phyloP scores from a whole-genome alignment of 2,329 filamentous ascomycete genomes.

The Penicillium sp. region DNA sequence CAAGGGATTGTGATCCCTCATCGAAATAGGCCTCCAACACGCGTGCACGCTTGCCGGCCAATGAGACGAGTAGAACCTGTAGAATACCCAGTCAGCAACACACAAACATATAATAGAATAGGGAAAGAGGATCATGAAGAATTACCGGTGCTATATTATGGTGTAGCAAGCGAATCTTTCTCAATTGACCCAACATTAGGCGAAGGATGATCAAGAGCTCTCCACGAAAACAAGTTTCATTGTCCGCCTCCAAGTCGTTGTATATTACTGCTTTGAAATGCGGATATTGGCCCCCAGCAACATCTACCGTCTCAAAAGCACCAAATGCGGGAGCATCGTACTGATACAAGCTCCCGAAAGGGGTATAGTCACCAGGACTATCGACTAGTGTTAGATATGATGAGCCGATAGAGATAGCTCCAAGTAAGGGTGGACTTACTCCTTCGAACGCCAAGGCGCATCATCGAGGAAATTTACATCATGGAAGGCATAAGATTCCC shows the following conservation, averaged over 20 bases:
- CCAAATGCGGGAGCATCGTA: neutral
- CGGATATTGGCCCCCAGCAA: neutral
- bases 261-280: neutral
- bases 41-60: neutral
- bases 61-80: neutral
- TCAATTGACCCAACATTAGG: neutral
- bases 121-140: neutral
- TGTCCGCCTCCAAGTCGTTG: neutral
- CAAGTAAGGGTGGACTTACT: neutral
- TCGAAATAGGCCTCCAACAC: neutral
- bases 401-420: neutral
- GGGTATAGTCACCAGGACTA: neutral
- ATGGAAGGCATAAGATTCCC: neutral
- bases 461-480: rapidly evolving
- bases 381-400: neutral
- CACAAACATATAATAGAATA: rapidly evolving
- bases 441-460: neutral
- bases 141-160: neutral
- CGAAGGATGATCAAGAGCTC: neutral
- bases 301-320: neutral
- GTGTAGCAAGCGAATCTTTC: neutral
- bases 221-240: neutral
- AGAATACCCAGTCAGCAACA: neutral
- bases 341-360: neutral
- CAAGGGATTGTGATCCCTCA: neutral